Conservation (phyloP, 148 eudicot genomes). For the Salicornia ramosissima region DNA sequence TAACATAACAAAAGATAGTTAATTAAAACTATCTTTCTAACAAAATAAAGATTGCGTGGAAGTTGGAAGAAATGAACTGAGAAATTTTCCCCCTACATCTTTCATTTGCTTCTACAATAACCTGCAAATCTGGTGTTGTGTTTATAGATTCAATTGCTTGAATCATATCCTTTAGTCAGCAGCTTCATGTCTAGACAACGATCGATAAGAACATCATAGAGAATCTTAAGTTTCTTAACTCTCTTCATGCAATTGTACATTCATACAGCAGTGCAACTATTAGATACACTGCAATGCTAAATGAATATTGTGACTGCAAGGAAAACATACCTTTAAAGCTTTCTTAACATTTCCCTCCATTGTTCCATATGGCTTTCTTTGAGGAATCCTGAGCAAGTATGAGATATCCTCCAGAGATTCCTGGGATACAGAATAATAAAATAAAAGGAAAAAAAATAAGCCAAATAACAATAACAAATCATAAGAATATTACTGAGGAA, state of each 20-base stretch:
- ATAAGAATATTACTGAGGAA: background rate
- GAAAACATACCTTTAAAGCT: conserved; percentile 66
- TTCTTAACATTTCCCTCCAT: conserved; percentile 98
- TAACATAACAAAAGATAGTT: too few species aligned
- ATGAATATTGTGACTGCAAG: background rate
- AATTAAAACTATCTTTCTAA: too few species aligned
- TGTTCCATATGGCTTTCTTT: conserved; percentile 91
- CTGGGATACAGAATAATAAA: conserved; percentile 27
- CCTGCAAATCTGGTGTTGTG: background rate
- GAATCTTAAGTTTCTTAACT: background rate
- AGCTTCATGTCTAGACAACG: background rate
- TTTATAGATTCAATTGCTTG: background rate
- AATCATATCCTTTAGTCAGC: background rate
- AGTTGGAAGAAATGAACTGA: too few species aligned
- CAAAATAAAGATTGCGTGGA: too few species aligned
- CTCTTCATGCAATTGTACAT: background rate
- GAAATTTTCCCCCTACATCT: too few species aligned
- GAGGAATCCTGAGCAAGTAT: conserved; percentile 93
- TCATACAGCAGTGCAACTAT: background rate
- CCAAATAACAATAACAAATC: background rate
- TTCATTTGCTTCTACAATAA: background rate
- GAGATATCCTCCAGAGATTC: conserved; percentile 90
- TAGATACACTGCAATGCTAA: background rate
- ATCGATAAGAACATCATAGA: background rate
- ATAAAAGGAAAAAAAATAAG: background rate